A percentile compares a stretch with the other conserved stretches of the same genome.
Evolutionary conservation across 2,329 filamentous ascomycete genomes (phyloP).

Genomic region (Fusarium keratoplasticum): DNA sequence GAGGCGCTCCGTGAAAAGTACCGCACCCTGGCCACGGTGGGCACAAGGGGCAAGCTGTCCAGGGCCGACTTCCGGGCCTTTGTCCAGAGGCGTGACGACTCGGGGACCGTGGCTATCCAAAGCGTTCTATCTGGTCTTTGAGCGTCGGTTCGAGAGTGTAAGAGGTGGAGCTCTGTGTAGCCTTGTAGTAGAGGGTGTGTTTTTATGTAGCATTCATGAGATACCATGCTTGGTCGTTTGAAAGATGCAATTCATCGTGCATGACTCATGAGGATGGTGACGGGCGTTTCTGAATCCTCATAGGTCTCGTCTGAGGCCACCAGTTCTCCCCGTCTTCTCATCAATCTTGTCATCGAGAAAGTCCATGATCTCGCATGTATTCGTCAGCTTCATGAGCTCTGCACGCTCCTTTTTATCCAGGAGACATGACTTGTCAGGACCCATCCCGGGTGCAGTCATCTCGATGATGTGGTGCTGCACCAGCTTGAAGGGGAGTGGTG

Average conservation of each 20-base stretch:
- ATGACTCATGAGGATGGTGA: neutral
- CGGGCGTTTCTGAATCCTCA: conserved; percentile 32
- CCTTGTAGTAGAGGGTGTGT: conserved; percentile 15
- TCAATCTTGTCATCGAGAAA: conserved; percentile 66
- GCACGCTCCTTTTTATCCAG: conserved; percentile 68
- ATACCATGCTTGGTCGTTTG: conserved; percentile 38
- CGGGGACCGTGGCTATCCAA: conserved; percentile 83
- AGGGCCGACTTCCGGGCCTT: conserved; percentile 85
- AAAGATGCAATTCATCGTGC: neutral
- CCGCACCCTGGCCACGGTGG: conserved; percentile 63
- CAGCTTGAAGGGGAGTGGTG: conserved; percentile 72
- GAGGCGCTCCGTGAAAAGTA: conserved; percentile 80
- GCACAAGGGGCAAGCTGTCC: conserved; percentile 64
- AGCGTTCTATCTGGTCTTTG: conserved; percentile 76
- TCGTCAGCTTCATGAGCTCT: conserved; percentile 60
- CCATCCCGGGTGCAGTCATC: conserved; percentile 72
- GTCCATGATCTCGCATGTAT: conserved; percentile 70
- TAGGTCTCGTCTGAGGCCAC: conserved; percentile 49
- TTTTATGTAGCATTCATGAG: conserved; percentile 34
- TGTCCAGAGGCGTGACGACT: conserved; percentile 87
- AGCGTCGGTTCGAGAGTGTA: conserved; percentile 8
- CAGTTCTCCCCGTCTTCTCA: conserved; percentile 47
- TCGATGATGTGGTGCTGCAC: conserved; percentile 74
- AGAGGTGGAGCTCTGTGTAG: conserved; percentile 13
- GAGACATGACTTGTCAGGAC: conserved; percentile 62